Evolutionary conservation across 495 filamentous ascomycete genomes (phyloP), one percentile per base, ranked within the genome.

Genomic region (Oleoguttula mirabilis): DNA sequence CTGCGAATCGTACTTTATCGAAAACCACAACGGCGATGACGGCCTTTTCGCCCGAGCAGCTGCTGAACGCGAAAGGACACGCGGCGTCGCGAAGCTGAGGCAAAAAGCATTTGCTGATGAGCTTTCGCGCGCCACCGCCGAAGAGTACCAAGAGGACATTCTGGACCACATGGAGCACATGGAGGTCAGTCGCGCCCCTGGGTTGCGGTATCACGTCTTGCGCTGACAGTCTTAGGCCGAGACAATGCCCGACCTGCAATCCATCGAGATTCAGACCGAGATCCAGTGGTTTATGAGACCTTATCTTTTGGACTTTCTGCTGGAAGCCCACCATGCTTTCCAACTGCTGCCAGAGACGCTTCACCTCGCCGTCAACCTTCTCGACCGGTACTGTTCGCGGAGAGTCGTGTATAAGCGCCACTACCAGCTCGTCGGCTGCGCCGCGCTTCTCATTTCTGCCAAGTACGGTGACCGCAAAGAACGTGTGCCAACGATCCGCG

Each of bases 221-320:
- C n/a, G n/a, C n/a, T n/a, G n/a, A n/a, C n/a, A n/a, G n/a, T n/a
- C n/a, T 40, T 30, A 95, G 90, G 67, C 75, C 52, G 78, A 87
- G 60, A 96, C 92, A 24, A 67, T 95, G 50, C 86, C 90, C 22
- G 92, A 99, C 59, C 85, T 93, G 55, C 87, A 87, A 53, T 85
- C 88, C 14, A 99, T 99, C 60, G 90, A 99, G 53, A 93, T 96
- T 60, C 90, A 99, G 63, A 82, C 86, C 34, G 90, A 99, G 67
- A 96, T 99, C 42, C 85, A 95, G 58, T 99, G 92, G 92, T 95
- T 88, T 68, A 99, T 99, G 90, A 73, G 90, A 51, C 88, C 90
- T 0, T 99, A 94, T 60, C 79, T 99, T 21, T 79, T 99, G 50
- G 90, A 99, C 67, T 99, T 99, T 68, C 74, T 99, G 39, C 82